Evolutionary conservation across 176 grass and related monocot genomes (phyloP).

Genomic region (Oryza glumipatula): DNA sequence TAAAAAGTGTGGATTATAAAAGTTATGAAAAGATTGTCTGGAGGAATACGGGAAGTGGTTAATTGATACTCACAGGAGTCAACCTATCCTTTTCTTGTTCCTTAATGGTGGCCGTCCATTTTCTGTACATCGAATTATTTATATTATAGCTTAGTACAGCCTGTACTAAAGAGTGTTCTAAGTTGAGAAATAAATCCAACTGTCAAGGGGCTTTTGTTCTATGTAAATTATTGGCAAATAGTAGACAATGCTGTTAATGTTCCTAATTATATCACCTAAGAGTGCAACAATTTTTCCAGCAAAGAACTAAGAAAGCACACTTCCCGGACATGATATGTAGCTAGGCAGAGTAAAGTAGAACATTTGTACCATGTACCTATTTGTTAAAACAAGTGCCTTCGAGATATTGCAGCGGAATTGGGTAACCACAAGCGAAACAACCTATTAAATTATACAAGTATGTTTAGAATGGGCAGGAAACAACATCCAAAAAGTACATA

Average conservation of each 20-base stretch:
- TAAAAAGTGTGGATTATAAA: constrained; percentile 46
- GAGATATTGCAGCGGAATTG: constrained; percentile 94
- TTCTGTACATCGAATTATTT: constrained; percentile 63
- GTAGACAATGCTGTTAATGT: neutral
- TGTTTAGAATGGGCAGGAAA: constrained; percentile 13
- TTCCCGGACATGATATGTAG: constrained; percentile 8
- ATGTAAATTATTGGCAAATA: constrained; percentile 22
- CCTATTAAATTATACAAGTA: constrained; percentile 57
- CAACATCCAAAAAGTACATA: constrained; percentile 25
- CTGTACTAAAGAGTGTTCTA: neutral
- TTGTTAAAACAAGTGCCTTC: constrained; percentile 89
- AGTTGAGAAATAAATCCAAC: constrained; percentile 16
- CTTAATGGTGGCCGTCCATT: constrained; percentile 85
- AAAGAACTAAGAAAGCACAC: constrained; percentile 10
- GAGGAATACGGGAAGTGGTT: constrained; percentile 11
- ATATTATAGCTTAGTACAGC: constrained; percentile 16
- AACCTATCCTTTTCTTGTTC: constrained; percentile 93
- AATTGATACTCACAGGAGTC: constrained; percentile 75
- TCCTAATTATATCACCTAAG: neutral
- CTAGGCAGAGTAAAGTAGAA: constrained; percentile 21
- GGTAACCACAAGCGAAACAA: constrained; percentile 89
- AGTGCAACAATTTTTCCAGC: neutral
- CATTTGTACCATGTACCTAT: constrained; percentile 58
- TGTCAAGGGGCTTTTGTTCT: neutral
- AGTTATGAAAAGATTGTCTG: constrained; percentile 9